Conservation (phyloP, 768 basidiomycete species). For the Coprinellus micaceus region DNA sequence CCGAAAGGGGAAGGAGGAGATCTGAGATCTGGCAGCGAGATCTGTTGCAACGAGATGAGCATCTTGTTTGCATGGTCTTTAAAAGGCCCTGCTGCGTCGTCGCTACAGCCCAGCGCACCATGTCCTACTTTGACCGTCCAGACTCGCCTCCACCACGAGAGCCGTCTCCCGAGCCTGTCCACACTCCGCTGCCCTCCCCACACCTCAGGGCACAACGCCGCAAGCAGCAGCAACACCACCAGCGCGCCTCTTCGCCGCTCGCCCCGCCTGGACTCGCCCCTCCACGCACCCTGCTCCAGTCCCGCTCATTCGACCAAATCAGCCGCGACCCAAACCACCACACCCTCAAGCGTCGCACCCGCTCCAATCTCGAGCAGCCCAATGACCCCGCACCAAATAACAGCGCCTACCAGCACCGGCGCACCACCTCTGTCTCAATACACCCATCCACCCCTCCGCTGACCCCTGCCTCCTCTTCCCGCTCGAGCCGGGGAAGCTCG, state of each 20-base stretch:
- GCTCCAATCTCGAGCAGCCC: slow-evolving; percentile 8
- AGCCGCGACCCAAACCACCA: neutral
- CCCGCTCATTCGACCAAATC: slow-evolving; percentile 9
- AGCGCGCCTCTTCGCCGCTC: no score
- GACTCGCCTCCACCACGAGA: slow-evolving; percentile 49
- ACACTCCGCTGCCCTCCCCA: slow-evolving; percentile 40
- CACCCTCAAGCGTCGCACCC: slow-evolving; percentile 8
- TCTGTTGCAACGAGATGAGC: no score
- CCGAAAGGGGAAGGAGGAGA: no score
- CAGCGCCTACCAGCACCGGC: neutral
- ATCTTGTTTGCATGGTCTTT: no score
- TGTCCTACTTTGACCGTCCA: slow-evolving; percentile 33
- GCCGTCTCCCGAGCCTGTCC: slow-evolving; percentile 45
- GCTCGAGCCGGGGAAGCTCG: neutral
- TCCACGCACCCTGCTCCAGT: slow-evolving; percentile 8
- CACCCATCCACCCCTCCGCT: slow-evolving; percentile 1
- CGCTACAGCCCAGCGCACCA: slow-evolving; percentile 1
- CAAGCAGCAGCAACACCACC: neutral
- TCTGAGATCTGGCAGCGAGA: no score
- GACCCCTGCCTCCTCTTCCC: neutral
- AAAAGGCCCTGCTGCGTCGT: neutral
- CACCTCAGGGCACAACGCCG: slow-evolving; percentile 15
- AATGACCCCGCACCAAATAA: neutral
- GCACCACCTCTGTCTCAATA: neutral
- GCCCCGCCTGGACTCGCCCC: slow-evolving; percentile 10